Percentiles rank a stretch among this genome's conserved stretches.
Conservation (phyloP, 2,329 filamentous ascomycete genomes). For the Penicillium sp. region DNA sequence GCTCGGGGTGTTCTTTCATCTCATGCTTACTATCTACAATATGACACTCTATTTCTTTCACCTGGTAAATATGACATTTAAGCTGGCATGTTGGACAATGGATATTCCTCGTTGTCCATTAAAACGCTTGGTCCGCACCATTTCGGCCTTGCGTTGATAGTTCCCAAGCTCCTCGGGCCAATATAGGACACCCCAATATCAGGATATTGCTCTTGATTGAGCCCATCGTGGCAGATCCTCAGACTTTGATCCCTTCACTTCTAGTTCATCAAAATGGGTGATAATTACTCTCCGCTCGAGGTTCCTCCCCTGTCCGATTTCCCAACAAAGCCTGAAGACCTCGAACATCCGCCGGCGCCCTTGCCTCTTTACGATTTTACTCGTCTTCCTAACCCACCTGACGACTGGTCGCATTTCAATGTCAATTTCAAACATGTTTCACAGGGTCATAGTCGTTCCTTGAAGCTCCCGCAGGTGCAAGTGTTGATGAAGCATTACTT, state of each 20-base stretch:
- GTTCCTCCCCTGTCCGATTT: background rate
- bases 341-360: slow-evolving; percentile 1
- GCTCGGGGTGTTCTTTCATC: slow-evolving; percentile 3
- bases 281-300: background rate
- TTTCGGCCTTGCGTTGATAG: background rate
- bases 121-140: background rate
- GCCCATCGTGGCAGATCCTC: background rate
- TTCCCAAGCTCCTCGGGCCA: background rate
- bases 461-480: background rate
- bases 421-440: background rate
- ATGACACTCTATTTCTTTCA: slow-evolving; percentile 1
- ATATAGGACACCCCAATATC: background rate
- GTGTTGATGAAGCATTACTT: slow-evolving; percentile 19
- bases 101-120: background rate
- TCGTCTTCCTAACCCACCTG: slow-evolving; percentile 8
- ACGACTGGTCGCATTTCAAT: slow-evolving; percentile 9
- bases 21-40: slow-evolving; percentile 2
- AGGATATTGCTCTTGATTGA: background rate
- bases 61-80: background rate
- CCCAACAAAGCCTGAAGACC: background rate
- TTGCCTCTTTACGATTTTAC: slow-evolving; percentile 5
- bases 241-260: background rate
- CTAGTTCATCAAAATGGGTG: background rate
- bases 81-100: background rate
- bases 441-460: background rate